phyloP scores from a whole-genome alignment of 768 basidiomycete species.

The Lactifluus hygrophoroides region DNA sequence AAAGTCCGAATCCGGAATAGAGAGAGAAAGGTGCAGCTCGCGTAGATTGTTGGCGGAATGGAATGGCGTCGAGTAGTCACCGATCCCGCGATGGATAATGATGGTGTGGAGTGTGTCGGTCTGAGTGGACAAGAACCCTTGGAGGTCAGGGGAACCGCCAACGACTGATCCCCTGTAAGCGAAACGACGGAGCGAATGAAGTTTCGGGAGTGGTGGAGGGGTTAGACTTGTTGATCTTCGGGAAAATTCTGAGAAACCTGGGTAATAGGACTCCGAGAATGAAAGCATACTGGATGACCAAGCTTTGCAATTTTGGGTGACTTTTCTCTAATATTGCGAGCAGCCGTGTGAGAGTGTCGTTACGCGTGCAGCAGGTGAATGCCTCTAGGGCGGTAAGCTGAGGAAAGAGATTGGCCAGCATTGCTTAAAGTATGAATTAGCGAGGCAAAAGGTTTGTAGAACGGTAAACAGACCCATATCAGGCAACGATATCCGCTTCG shows the following conservation, averaged over 20 bases:
- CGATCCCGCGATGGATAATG: constrained; percentile 11
- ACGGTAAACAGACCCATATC: constrained; percentile 42
- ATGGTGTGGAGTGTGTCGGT: constrained; percentile 12
- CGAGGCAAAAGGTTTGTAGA: not conserved
- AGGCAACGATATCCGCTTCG: constrained; percentile 44
- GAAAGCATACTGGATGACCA: constrained; percentile 30
- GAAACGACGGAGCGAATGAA: constrained; percentile 30
- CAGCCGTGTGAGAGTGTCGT: constrained; percentile 44
- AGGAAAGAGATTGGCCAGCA: constrained; percentile 61
- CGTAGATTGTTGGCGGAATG: constrained; percentile 58
- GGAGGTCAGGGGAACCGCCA: constrained; percentile 32
- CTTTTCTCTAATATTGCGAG: constrained; percentile 43
- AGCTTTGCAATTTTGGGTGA: constrained; percentile 34
- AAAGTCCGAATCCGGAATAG: constrained; percentile 40
- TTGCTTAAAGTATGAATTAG: constrained; percentile 21
- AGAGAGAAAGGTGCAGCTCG: constrained; percentile 46
- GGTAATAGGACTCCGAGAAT: not conserved
- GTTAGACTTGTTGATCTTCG: not conserved
- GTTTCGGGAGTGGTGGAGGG: not conserved
- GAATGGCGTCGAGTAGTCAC: constrained; percentile 39
- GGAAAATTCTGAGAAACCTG: not conserved
- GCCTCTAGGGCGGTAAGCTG: constrained; percentile 51
- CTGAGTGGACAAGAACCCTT: constrained; percentile 33
- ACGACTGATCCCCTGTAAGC: constrained; percentile 22
- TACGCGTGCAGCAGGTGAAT: constrained; percentile 51